Evolutionary conservation across 2,329 filamentous ascomycete genomes (phyloP).

Genomic region (Penicillium sp.): DNA sequence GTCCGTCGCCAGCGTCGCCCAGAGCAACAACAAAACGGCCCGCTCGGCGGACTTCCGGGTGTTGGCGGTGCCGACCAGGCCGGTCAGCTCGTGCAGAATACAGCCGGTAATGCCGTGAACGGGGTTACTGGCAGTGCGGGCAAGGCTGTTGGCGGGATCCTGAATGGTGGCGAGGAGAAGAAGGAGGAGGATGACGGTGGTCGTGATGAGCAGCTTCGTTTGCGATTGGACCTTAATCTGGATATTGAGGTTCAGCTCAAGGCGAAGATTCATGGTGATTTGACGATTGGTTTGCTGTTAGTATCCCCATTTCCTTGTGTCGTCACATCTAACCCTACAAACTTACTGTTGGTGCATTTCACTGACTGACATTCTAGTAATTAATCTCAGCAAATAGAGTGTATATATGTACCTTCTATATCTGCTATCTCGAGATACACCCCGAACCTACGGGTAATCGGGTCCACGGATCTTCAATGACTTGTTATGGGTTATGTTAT

Average conservation of each 20-base stretch:
- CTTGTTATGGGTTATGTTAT: conserved; percentile 12
- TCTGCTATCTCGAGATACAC: neutral
- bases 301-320: conserved; percentile 36
- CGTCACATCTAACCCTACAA: neutral
- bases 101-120: conserved; percentile 48
- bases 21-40: conserved; percentile 47
- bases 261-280: conserved; percentile 79
- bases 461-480: neutral
- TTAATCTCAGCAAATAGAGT: conserved; percentile 8
- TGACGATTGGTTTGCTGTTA: conserved; percentile 75
- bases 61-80: conserved; percentile 56
- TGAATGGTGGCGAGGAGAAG: conserved; percentile 35
- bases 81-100: conserved; percentile 53
- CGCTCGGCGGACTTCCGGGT: conserved; percentile 43
- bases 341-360: neutral
- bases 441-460: too few relatives aligned
- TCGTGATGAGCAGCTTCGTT: conserved; percentile 64
- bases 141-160: conserved; percentile 42
- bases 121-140: conserved; percentile 40
- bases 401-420: neutral
- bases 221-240: conserved; percentile 73
- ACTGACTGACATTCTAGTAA: conserved; percentile 12
- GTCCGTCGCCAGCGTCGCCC: conserved; percentile 43
- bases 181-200: conserved; percentile 47
- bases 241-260: conserved; percentile 84